A percentile compares a stretch with the other conserved stretches of the same genome.
Evolutionary conservation across 2,329 filamentous ascomycete genomes (phyloP).

Genomic region (Neonectria coccinea): DNA sequence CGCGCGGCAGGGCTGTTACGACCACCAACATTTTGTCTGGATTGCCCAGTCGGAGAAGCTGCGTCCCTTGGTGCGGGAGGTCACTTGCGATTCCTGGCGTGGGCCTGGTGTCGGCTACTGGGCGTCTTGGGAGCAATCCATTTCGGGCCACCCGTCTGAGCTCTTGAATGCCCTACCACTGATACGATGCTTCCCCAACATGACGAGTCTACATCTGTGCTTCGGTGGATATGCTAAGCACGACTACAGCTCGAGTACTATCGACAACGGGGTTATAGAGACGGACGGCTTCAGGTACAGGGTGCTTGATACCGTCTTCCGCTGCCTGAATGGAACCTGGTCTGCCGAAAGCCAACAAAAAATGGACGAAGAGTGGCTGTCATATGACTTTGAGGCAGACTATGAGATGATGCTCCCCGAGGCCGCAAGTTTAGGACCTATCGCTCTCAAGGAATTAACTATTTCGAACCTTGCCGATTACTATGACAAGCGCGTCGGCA

Average conservation of each 20-base stretch:
- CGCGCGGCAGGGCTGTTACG: conserved; percentile 6
- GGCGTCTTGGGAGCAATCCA: background rate
- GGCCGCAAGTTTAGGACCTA: conserved; percentile 4
- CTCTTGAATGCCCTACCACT: conserved; percentile 24
- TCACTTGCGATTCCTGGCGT: conserved; percentile 29
- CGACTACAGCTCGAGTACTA: background rate
- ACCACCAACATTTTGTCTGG: conserved; percentile 16
- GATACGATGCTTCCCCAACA: conserved; percentile 15
- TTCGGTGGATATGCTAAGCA: conserved; percentile 20
- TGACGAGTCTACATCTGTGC: conserved; percentile 18
- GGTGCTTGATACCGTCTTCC: conserved; percentile 25
- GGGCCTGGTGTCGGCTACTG: background rate
- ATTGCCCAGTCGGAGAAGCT: conserved; percentile 14
- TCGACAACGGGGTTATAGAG: conserved; percentile 3
- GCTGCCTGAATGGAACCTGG: conserved; percentile 23
- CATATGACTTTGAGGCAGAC: conserved; percentile 3
- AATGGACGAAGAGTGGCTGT: conserved; percentile 12
- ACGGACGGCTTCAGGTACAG: conserved; percentile 24
- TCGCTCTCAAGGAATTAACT: conserved; percentile 16
- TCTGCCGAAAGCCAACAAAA: background rate
- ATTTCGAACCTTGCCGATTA: conserved; percentile 24
- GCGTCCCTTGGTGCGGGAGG: conserved; percentile 21
- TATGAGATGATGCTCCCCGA: background rate
- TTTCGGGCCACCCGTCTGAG: background rate
- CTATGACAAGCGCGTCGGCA: conserved; percentile 15